Evolutionary conservation across 2,329 filamentous ascomycete species (phyloP), one percentile per base, ranked within the genome.

Genomic region (Colletotrichum scovillei): DNA sequence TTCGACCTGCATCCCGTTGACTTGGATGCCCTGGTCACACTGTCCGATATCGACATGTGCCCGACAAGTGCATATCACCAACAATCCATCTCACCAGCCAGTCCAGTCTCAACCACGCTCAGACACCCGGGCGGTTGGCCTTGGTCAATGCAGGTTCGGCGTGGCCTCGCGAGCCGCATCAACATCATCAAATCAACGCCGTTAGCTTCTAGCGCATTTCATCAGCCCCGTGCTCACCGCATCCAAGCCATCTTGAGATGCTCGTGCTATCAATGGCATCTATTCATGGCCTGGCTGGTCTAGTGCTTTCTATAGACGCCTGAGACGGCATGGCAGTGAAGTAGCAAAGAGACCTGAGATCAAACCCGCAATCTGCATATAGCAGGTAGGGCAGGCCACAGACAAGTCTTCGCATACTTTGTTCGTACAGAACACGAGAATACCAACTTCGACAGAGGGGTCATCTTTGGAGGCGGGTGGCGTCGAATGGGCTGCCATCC

Each of bases 1-100:
- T 70, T 73, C 60, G 67, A 73, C 66, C 67, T 70, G 70, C 70
- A 70, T 22, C 35, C 55, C 56, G 60, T 38, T 30, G 42, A 55
- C 70, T 19, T 59, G 67, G 70, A 24, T 55, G 55, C 24, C 70
- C 67, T 35, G 14, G 67, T 32, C 67, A 60, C 67, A 38, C 66
- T 28, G 42, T 58, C 69, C 57, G 38, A 46, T 69, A 70, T 24
- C 46, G 24, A 49, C 67, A 70, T 73, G 67, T 73, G 70, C 60
- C 53, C 32, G 55, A 65, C 53, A 70, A 64, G 67, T 55, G 60
- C 67, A 70, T 70, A 56, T 38, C 22, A 19, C 8, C 24, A 32
- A 14, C 28, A 14, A 56, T 38, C 22, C 14, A 35, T 65, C 52
- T 46, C 63, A 22, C 24, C 38, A 2, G 16, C 24, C 38, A 2